These are phyloP conservation scores for Pseudocercospora ulei DNA, from an alignment of 2,329 filamentous ascomycete species.

Conservation along the genomic window DNA sequence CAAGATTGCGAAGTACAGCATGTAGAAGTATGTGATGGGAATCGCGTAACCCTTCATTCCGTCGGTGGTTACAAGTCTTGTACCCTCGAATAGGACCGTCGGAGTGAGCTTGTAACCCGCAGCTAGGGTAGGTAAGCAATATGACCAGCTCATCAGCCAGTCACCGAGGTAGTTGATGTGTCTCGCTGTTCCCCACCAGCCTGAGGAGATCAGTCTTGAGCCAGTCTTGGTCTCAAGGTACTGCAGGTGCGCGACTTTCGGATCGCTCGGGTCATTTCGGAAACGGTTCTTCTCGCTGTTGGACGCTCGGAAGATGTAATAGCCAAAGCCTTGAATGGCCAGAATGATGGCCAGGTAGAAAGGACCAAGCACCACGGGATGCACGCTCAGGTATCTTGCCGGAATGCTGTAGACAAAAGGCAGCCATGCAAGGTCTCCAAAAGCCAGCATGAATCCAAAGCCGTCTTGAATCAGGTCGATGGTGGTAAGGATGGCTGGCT, in stretches of 20 bases:
- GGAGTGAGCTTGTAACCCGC: conserved; percentile 67
- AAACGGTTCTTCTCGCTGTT: conserved; percentile 95
- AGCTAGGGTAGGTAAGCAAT: conserved; percentile 73
- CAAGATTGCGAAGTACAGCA: conserved; percentile 80
- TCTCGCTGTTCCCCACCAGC: conserved; percentile 86
- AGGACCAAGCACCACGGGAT: conserved; percentile 69
- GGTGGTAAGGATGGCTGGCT: conserved; percentile 78
- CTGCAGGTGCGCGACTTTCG: conserved; percentile 65
- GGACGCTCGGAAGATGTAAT: conserved; percentile 82
- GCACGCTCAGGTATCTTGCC: conserved; percentile 70
- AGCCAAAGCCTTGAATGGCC: conserved; percentile 60
- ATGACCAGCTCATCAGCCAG: conserved; percentile 89
- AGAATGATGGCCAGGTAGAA: conserved; percentile 56
- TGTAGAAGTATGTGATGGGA: conserved; percentile 86
- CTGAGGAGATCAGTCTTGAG: conserved; percentile 68
- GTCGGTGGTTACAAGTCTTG: conserved; percentile 48
- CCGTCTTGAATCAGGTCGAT: conserved; percentile 91
- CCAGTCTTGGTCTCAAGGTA: conserved; percentile 79
- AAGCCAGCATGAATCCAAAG: conserved; percentile 89
- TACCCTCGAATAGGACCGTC: conserved; percentile 47
- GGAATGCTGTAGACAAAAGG: conserved; percentile 82
- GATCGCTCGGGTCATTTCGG: conserved; percentile 75
- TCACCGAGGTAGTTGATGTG: conserved; percentile 96
- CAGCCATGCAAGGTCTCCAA: conserved; percentile 87
- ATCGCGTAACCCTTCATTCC: conserved; percentile 73